phyloP scores from a whole-genome alignment of 768 basidiomycete genomes.

The Candolleomyces aberdarensis region DNA sequence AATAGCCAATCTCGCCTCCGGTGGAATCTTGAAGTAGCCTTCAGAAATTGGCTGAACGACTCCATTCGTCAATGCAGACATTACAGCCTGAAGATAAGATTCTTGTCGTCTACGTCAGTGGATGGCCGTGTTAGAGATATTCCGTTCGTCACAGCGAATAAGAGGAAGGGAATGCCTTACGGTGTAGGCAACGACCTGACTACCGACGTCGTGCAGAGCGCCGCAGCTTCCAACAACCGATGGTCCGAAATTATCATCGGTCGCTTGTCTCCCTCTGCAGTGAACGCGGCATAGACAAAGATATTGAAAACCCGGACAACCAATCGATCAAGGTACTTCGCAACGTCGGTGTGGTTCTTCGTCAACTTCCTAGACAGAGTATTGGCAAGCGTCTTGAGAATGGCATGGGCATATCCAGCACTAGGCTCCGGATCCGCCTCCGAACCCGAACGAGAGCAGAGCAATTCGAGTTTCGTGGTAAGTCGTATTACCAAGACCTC shows the following conservation, averaged over 20 bases:
- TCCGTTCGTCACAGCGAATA: not conserved
- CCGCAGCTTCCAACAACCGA: constrained; percentile 59
- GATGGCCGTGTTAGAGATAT: not conserved
- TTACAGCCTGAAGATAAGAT: constrained; percentile 46
- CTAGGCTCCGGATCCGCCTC: constrained; percentile 49
- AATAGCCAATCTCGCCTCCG: constrained; percentile 13
- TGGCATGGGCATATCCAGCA: constrained; percentile 84
- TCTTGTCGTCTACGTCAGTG: constrained; percentile 57
- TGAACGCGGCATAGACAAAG: constrained; percentile 42
- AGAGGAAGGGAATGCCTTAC: constrained; percentile 46
- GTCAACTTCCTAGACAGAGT: constrained; percentile 49
- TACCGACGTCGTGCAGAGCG: constrained; percentile 64
- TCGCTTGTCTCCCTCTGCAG: constrained; percentile 19
- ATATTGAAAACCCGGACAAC: constrained; percentile 71
- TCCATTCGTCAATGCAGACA: constrained; percentile 56
- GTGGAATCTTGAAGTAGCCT: constrained; percentile 51
- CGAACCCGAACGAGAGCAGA: constrained; percentile 41
- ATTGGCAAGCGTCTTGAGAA: constrained; percentile 67
- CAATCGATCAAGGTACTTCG: constrained; percentile 76
- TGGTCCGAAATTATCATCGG: constrained; percentile 34
- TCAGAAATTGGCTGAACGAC: constrained; percentile 48
- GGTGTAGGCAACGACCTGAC: constrained; percentile 57
- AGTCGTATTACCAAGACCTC: constrained; percentile 79
- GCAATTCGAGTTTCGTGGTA: constrained; percentile 68
- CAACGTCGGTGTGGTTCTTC: constrained; percentile 64